Evolutionary conservation across 1,139 yeast species (phyloP), one percentile per base, ranked within the genome.

Genomic region (Blastobotrys malaysiensis): DNA sequence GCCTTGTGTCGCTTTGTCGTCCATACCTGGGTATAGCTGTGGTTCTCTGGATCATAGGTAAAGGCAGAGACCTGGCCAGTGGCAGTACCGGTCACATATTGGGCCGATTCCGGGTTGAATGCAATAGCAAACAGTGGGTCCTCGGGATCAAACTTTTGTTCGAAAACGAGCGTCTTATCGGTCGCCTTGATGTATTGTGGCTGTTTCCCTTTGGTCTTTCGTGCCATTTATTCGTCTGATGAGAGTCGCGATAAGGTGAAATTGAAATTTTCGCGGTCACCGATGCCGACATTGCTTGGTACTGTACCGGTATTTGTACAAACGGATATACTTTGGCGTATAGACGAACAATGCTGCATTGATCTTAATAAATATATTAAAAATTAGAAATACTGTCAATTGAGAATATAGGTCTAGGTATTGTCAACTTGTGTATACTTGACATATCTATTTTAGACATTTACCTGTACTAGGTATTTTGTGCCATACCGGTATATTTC

Each of bases 1-100:
- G 91, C 93, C 69, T 89, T 89, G 68, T 93, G 98, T 65, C 98
- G 79, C 65, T 82, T 88, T 0, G 98, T 90, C 56, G 85, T 80
- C 98, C 98, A 93, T 44, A 76, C 59, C n/a, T 50, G 45, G 2
- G 81, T 67, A 2, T 68, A 66, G 16, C 70, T 54, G 5, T 64
- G 67, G 5, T 65, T 62, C 0, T 66, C 71, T 1, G 70, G 69
- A 27, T 66, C 68, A 59, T 78, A 79, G 43, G 68, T 67, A 36
- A 66, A 71, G 2, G 77, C 74, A 2, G 68, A 84, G 77, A 71
- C 72, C 7, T 84, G 84, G 1, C 98, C 98, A 1, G 89, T 83
- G 0, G 88, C 95, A 19, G 86, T 73, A 0, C 97, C 97, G 13
- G 84, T 73, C 0, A 82, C 79, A 19, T 88, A 66, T 7, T 86